Evolutionary conservation across 2,329 filamentous ascomycete species (phyloP).

Genomic region (Botryosphaeria dothidea): DNA sequence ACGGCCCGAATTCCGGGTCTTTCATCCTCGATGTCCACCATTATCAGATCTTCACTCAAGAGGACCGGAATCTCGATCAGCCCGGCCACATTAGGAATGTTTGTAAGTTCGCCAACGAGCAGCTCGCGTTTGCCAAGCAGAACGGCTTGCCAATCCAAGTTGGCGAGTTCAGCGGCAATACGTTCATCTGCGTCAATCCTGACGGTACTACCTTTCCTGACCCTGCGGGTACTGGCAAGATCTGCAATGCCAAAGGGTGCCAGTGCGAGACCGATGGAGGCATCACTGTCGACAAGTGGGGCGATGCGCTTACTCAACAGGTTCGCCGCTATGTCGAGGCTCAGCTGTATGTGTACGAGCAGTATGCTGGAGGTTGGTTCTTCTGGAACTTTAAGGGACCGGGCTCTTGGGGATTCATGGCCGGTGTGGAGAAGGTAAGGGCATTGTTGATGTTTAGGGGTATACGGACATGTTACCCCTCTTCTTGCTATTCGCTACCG

Average conservation of each 20-base stretch:
- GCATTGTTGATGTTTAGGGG: too few relatives aligned
- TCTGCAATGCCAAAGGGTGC: conserved; percentile 38
- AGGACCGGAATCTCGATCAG: conserved; percentile 39
- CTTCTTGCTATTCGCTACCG: too few relatives aligned
- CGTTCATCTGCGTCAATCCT: conserved; percentile 46
- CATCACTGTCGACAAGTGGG: conserved; percentile 32
- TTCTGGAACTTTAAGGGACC: conserved; percentile 47
- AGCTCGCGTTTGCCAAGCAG: conserved; percentile 41
- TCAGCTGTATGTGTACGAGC: conserved; percentile 46
- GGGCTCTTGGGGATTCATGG: conserved; percentile 44
- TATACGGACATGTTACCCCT: too few relatives aligned
- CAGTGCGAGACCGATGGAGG: conserved; percentile 39
- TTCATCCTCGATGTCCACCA: conserved; percentile 63
- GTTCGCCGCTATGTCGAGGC: conserved; percentile 45
- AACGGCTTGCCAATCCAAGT: conserved; percentile 43
- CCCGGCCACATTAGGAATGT: conserved; percentile 43
- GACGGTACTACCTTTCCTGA: conserved; percentile 39
- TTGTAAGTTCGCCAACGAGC: conserved; percentile 56
- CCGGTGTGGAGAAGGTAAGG: conserved; percentile 39
- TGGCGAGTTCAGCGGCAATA: conserved; percentile 47
- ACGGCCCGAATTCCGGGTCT: conserved; percentile 57
- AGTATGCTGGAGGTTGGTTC: conserved; percentile 42
- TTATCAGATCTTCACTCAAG: conserved; percentile 45
- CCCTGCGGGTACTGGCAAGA: conserved; percentile 22
- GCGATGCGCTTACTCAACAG: conserved; percentile 38